A percentile compares a stretch with the other conserved stretches of the same genome.
phyloP scores from a whole-genome alignment of 148 eudicot genomes.

The Persicaria tinctoria region DNA sequence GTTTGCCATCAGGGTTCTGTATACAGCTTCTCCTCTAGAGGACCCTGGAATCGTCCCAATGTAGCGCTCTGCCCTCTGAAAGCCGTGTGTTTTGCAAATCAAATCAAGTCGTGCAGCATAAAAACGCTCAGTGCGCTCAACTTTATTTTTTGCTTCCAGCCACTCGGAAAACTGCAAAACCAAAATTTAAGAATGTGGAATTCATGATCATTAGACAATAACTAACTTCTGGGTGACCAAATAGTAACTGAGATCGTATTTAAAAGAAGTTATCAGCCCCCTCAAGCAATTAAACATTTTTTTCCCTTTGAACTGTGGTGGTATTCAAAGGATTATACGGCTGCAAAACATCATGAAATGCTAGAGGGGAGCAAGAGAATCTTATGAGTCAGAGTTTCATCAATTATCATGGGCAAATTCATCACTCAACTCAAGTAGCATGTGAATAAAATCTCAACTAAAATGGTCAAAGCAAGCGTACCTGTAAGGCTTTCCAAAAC shows the following conservation, averaged over 20 bases:
- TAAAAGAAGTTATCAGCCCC: background rate
- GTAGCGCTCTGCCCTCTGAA: constrained; percentile 52
- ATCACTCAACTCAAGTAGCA: background rate
- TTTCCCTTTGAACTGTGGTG: background rate
- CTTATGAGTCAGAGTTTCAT: background rate
- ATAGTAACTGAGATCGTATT: background rate
- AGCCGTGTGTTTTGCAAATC: constrained; percentile 65
- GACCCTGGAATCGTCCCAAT: constrained; percentile 50
- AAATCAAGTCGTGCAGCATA: constrained; percentile 72
- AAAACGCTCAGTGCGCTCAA: constrained; percentile 46
- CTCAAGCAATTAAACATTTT: background rate
- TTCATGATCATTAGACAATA: background rate
- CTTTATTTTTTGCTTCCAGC: constrained; percentile 40
- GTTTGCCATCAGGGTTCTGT: constrained; percentile 67
- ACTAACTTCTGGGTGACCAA: background rate
- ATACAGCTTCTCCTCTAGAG: constrained; percentile 45
- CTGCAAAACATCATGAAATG: background rate
- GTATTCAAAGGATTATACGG: background rate
- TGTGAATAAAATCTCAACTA: background rate
- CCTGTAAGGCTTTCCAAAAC: constrained; percentile 73
- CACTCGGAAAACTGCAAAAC: constrained; percentile 70
- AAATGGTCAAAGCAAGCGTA: constrained; percentile 8
- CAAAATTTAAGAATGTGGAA: background rate
- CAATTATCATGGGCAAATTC: background rate
- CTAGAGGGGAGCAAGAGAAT: background rate